A percentile compares a stretch with the other conserved stretches of the same genome.
These are phyloP conservation scores for Nicotiana undulata DNA, from an alignment of 257 asterid genomes.

Conservation along the genomic window DNA sequence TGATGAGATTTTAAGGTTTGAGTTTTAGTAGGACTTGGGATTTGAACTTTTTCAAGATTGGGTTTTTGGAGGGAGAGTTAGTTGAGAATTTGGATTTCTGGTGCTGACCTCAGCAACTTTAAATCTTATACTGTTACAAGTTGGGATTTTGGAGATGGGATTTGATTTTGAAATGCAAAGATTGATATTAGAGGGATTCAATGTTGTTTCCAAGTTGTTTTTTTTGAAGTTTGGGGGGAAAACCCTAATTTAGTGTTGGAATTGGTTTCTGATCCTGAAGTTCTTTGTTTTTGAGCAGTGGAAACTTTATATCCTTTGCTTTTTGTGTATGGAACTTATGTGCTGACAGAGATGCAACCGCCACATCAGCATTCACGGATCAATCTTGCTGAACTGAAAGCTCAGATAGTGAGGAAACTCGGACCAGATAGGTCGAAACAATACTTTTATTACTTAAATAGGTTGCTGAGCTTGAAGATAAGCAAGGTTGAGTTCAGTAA, in stretches of 20 bases:
- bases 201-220: constrained; percentile 21
- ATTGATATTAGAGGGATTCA: constrained; percentile 19
- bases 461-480: constrained; percentile 53
- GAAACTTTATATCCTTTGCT: constrained; percentile 11
- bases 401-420: constrained; percentile 53
- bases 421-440: constrained; percentile 63
- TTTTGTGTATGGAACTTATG: constrained; percentile 30
- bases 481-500: constrained; percentile 55
- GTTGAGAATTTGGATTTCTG: constrained; percentile 46
- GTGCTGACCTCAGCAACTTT: not conserved
- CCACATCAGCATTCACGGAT: constrained; percentile 54
- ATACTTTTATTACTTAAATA: constrained; percentile 48
- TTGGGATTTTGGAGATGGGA: constrained; percentile 29
- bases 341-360: constrained; percentile 51
- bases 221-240: constrained; percentile 28
- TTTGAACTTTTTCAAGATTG: not conserved
- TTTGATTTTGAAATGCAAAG: constrained; percentile 22
- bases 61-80: constrained; percentile 54
- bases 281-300: not conserved
- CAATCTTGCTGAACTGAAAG: constrained; percentile 58
- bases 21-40: constrained; percentile 26
- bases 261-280: not conserved
- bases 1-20: constrained; percentile 17
- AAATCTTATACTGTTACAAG: not conserved
- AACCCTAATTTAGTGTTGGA: constrained; percentile 32